Base-by-base conservation (phyloP, 495 filamentous ascomycete genomes). In the Letharia lupina region DNA sequence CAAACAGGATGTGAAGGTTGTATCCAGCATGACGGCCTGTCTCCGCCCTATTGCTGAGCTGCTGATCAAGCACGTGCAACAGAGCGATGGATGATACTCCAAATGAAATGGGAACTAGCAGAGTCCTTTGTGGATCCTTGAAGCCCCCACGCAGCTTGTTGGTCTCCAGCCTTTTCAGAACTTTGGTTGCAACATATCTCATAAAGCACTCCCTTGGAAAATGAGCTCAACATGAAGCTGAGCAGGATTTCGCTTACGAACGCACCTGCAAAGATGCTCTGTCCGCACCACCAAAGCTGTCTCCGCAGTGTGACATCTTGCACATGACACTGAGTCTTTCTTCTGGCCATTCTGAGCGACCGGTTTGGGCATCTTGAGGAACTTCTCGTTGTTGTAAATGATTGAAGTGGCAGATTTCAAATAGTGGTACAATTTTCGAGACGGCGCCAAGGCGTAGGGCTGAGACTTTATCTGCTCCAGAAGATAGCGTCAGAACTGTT, bases 61-160 rank as follows among this genome's bases (percentile, higher is more conserved):
- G 90, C 48, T 80, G 71, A 70, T 89, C 82, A 23, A 98, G 77
- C 23, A 97, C 79, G 71, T 92, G 83, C 40, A 98, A 75, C 33
- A 98, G 77, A 11, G 83, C 80, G n/a, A 86, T 81, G 0, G 93
- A 97, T 12, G 89, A 94, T 4, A 89, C 79, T 0, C 95, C 94
- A 67, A 91, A 86, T 2, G 92, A 96, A 6, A 96, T 70, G 2
- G 91, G 90, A 18, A 98, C 76, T 4, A 96, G 79, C 37, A 96
- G 80, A 60, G 79, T 83, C 60, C 78, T 77, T 62, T 80, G 76
- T 42, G 75, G 60, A 54, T 74, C 71, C 56, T 74, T 70, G 59
- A 73, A 69, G 68, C 75, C 63, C 71, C 69, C 59, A 66, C 75
- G 67, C 68, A 69, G 77, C 73, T 71, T 80, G 75, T 86, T 88